phyloP scores from a whole-genome alignment of 495 filamentous ascomycete genomes.

The Thozetella sp. region DNA sequence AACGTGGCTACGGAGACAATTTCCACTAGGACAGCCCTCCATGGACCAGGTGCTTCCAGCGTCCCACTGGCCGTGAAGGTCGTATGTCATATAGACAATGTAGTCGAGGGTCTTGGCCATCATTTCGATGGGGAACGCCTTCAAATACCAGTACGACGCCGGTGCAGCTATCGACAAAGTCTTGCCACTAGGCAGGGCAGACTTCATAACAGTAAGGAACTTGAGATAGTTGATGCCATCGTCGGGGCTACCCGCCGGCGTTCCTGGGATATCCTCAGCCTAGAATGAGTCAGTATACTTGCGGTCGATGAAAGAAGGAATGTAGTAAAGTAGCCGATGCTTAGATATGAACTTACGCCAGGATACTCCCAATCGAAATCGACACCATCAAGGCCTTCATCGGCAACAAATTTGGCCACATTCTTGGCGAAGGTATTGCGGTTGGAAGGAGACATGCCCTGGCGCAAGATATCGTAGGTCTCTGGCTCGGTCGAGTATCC shows the following conservation, averaged over 20 bases:
- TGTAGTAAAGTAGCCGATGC: conserved; percentile 20
- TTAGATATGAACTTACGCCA: conserved; percentile 28
- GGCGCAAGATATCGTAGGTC: conserved; percentile 23
- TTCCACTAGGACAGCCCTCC: too few species aligned
- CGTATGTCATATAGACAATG: conserved; percentile 34
- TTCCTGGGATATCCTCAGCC: conserved; percentile 24
- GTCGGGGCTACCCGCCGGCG: conserved; percentile 14
- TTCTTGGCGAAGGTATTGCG: conserved; percentile 20
- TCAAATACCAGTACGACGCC: conserved; percentile 25
- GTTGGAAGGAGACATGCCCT: conserved; percentile 18
- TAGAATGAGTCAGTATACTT: neutral
- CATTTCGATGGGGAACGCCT: conserved; percentile 17
- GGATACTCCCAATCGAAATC: conserved; percentile 38
- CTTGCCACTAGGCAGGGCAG: conserved; percentile 11
- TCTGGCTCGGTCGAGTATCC: conserved; percentile 18
- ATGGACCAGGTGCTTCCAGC: conserved; percentile 8
- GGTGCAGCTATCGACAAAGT: conserved; percentile 25
- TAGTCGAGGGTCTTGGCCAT: conserved; percentile 24
- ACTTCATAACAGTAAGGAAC: conserved; percentile 13
- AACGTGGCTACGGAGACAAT: too few species aligned
- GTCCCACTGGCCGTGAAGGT: conserved; percentile 21
- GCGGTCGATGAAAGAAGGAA: neutral
- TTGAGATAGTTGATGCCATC: conserved; percentile 15
- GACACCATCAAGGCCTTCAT: conserved; percentile 24
- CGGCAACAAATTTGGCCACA: conserved; percentile 19